A percentile compares a stretch with the other conserved stretches of the same genome.
Conservation (phyloP, 352 stramenopile genomes). For the Phytophthora sp. region DNA sequence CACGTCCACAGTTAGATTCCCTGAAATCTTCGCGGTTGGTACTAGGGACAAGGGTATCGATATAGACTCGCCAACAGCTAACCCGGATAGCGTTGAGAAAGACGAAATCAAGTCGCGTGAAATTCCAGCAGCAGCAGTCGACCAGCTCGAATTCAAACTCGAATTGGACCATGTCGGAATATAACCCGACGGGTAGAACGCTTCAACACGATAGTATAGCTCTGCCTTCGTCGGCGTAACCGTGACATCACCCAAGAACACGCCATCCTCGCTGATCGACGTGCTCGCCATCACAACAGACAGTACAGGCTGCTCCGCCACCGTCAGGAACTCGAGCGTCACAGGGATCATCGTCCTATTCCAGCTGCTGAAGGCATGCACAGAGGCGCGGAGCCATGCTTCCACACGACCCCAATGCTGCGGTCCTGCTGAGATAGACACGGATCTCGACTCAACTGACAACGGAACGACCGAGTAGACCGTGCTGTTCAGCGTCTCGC, state of each 20-base stretch:
- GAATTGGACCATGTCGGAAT: background rate
- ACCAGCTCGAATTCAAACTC: background rate
- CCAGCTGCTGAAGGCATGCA: constrained; percentile 33
- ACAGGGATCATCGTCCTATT: constrained; percentile 20
- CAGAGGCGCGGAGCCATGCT: constrained; percentile 24
- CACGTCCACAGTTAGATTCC: constrained; percentile 21
- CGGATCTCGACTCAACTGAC: constrained; percentile 9
- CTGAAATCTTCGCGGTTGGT: constrained; percentile 14
- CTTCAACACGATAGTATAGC: constrained; percentile 23
- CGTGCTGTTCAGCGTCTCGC: constrained; percentile 14
- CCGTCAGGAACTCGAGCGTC: constrained; percentile 26
- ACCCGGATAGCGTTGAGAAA: constrained; percentile 4
- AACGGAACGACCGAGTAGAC: constrained; percentile 18
- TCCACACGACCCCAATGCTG: background rate
- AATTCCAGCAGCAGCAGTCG: too few relatives aligned
- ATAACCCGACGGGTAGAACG: constrained; percentile 18
- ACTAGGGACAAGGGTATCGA: constrained; percentile 6
- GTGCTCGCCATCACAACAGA: constrained; percentile 9
- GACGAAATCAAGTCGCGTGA: constrained; percentile 1
- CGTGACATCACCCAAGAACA: constrained; percentile 19
- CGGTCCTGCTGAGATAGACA: constrained; percentile 15
- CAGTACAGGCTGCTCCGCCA: constrained; percentile 16
- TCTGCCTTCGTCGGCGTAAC: constrained; percentile 28
- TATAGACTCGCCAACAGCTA: background rate
- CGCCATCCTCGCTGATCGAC: constrained; percentile 17